Evolutionary conservation across 345 rosid genomes (phyloP), one percentile per base, ranked within the genome.

Genomic region (Combretum micranthum): DNA sequence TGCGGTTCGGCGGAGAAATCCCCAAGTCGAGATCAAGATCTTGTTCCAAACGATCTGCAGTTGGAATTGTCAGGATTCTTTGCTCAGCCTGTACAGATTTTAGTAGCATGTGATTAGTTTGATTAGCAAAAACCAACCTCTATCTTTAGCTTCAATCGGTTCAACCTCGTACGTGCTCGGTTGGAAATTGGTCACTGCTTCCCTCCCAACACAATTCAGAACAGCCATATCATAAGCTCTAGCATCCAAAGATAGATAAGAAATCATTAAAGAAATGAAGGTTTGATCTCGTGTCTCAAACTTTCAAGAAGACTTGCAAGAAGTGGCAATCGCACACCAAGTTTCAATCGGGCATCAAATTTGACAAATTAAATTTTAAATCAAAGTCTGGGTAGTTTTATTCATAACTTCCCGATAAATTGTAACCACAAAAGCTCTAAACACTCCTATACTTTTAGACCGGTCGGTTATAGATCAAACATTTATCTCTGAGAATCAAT

Each of bases 221-320:
- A 96, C 95, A 68, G 99, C 97, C 78, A 79, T 89, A 68, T 93
- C 99, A 67, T 90, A 90, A 59, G 91, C 97, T 75, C 97, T 90
- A 67, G 44, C 54, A 37, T 49, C 63, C 68, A 14, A 47, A 65
- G 48, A 56, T 4, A 0, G 63, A 60, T 20, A 62, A 47, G 9
- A 61, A n/a, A 57, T n/a, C n/a, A n/a, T n/a, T n/a, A n/a, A n/a
- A n/a, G n/a, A n/a, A n/a, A n/a, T n/a, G n/a, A n/a, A n/a, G n/a
- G n/a, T n/a, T n/a, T n/a, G n/a, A n/a, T n/a, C n/a, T n/a, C n/a
- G n/a, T n/a, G n/a, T n/a, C n/a, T n/a, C n/a, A n/a, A n/a, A n/a
- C n/a, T n/a, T n/a, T n/a, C n/a, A n/a, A n/a, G n/a, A n/a, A n/a
- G n/a, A n/a, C n/a, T n/a, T n/a, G n/a, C n/a, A n/a, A n/a, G n/a